Conservation (phyloP, 768 basidiomycete species). For the Boletus pseudo-olivaceus region DNA sequence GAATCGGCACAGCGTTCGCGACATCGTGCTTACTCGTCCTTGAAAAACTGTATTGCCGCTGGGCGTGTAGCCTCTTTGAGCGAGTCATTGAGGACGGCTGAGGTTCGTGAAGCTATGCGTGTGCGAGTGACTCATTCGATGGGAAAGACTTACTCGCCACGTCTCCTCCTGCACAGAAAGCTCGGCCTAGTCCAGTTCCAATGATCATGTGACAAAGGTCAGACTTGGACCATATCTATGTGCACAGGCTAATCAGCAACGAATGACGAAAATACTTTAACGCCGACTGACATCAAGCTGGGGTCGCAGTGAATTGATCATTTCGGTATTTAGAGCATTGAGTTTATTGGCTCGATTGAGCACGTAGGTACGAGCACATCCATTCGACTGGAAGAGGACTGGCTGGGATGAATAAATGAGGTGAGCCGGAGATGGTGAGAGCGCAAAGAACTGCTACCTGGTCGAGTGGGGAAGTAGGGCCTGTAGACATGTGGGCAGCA, state of each 20-base stretch:
- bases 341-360: slow-evolving; percentile 79
- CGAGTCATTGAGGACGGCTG: slow-evolving; percentile 58
- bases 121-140: background rate
- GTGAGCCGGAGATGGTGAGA: background rate
- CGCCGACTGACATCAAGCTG: slow-evolving; percentile 65
- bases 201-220: slow-evolving; percentile 70
- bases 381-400: slow-evolving; percentile 68
- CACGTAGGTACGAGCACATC: slow-evolving; percentile 61
- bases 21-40: slow-evolving; percentile 64
- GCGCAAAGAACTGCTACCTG: slow-evolving; percentile 17
- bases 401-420: slow-evolving; percentile 35
- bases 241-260: slow-evolving; percentile 3
- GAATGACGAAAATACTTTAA: background rate
- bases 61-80: slow-evolving; percentile 48
- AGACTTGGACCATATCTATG: slow-evolving; percentile 71
- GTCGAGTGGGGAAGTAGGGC: slow-evolving; percentile 14
- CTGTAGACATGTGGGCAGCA: slow-evolving; percentile 35
- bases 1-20: slow-evolving; percentile 1
- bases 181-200: slow-evolving; percentile 65
- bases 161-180: slow-evolving; percentile 95
- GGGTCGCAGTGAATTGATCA: slow-evolving; percentile 67
- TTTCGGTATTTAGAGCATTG: slow-evolving; percentile 77
- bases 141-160: slow-evolving; percentile 64
- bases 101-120: slow-evolving; percentile 2
- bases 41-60: slow-evolving; percentile 83